Conservation (phyloP, 176 grass and related monocot species). For the Neostapfia colusana region DNA sequence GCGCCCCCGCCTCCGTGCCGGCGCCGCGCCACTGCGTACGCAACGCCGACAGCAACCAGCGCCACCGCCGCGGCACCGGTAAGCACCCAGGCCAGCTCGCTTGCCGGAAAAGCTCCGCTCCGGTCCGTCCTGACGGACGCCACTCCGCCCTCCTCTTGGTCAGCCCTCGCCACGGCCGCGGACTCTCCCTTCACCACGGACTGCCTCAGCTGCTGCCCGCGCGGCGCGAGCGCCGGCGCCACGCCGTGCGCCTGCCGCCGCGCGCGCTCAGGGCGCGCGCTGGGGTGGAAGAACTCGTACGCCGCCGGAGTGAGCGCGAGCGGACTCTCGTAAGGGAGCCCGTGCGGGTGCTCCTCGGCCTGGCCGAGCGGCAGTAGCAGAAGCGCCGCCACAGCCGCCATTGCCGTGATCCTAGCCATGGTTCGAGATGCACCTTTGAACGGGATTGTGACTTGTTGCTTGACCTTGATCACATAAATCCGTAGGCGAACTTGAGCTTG, state of each 20-base stretch:
- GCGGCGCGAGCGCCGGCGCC: slow-evolving; percentile 34
- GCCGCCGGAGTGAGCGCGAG: slow-evolving; percentile 64
- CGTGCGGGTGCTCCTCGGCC: slow-evolving; percentile 62
- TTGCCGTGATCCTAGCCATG: slow-evolving; percentile 31
- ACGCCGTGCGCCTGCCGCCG: slow-evolving; percentile 6
- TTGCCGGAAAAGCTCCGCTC: neutral
- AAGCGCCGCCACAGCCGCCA: slow-evolving; percentile 38
- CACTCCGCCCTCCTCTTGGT: slow-evolving; percentile 53
- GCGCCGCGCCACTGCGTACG: slow-evolving; percentile 58
- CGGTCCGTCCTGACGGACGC: slow-evolving; percentile 5
- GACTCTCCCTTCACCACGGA: slow-evolving; percentile 37
- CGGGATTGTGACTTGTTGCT: neutral
- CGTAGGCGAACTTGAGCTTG: slow-evolving; percentile 31
- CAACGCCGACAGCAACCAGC: slow-evolving; percentile 32
- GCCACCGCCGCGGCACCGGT: slow-evolving; percentile 37
- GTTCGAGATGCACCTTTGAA: neutral
- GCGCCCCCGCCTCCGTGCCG: neutral
- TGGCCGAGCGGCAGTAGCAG: slow-evolving; percentile 43
- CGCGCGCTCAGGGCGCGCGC: slow-evolving; percentile 18
- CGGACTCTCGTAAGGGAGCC: slow-evolving; percentile 76
- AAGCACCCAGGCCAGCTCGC: slow-evolving; percentile 33
- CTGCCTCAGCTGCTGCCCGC: slow-evolving; percentile 22
- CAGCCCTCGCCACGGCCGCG: slow-evolving; percentile 57
- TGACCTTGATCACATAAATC: slow-evolving; percentile 13
- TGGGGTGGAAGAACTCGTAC: slow-evolving; percentile 86